These are phyloP conservation scores for Boletus insuetus DNA, from an alignment of 768 basidiomycete species.

Conservation along the genomic window DNA sequence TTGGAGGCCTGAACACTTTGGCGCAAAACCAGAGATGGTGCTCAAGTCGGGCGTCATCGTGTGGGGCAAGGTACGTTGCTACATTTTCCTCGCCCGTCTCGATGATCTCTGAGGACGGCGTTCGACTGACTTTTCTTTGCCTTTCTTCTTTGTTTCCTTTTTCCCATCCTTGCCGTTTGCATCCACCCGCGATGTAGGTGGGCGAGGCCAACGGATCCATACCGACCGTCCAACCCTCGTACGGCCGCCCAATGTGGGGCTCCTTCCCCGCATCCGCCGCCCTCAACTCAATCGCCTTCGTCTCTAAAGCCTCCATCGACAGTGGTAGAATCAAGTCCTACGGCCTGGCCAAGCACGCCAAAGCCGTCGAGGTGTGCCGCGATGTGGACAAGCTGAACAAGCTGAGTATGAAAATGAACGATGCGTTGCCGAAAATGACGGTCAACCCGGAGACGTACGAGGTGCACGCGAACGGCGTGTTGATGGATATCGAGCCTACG, in stretches of 20 bases:
- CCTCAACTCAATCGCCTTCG: conserved; percentile 82
- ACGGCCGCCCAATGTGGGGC: conserved; percentile 93
- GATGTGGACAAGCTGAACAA: conserved; percentile 74
- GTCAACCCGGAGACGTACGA: conserved; percentile 94
- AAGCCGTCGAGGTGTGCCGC: conserved; percentile 76
- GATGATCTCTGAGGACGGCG: no score
- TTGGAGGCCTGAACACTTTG: conserved; percentile 64
- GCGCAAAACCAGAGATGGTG: conserved; percentile 89
- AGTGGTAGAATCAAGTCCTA: conserved; percentile 62
- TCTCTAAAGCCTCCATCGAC: conserved; percentile 68
- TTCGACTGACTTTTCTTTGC: no score
- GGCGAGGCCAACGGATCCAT: conserved; percentile 97
- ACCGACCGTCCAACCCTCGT: conserved; percentile 89
- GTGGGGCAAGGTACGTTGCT: conserved; percentile 69
- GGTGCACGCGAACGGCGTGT: conserved; percentile 73
- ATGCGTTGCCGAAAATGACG: conserved; percentile 71
- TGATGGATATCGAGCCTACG: conserved; percentile 77
- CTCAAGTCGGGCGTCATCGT: conserved; percentile 89
- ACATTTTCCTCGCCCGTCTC: no score
- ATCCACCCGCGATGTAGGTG: conserved; percentile 45
- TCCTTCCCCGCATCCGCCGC: conserved; percentile 73
- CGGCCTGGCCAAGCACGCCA: conserved; percentile 64
- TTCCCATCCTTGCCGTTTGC: no score
- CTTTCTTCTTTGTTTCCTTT: no score
- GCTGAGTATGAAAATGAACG: conserved; percentile 94